Evolutionary conservation across 2,329 filamentous ascomycete species (phyloP).

Genomic region (Clonostachys byssicola): DNA sequence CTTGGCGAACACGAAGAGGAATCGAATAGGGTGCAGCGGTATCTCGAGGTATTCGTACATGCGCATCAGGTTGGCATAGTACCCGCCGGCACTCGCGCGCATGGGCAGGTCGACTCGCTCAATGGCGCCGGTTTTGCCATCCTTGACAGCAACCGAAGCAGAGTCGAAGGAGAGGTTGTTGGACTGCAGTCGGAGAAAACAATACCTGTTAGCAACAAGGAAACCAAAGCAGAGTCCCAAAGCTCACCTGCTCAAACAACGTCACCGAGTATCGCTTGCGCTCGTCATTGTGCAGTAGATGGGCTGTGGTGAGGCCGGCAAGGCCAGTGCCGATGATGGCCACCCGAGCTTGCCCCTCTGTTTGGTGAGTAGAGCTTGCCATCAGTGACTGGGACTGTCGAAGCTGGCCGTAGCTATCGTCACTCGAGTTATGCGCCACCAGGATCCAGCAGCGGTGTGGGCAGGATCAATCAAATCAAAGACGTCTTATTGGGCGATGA

Average conservation of each 20-base stretch:
- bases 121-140: constrained; percentile 16
- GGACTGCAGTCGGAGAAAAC: constrained; percentile 13
- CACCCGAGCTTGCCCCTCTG: constrained; percentile 6
- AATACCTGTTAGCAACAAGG: not conserved
- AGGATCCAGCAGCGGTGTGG: too few species aligned
- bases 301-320: constrained; percentile 27
- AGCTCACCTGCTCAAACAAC: constrained; percentile 28
- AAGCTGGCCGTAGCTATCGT: too few species aligned
- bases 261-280: constrained; percentile 22
- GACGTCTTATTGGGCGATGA: too few species aligned
- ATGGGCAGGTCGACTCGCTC: constrained; percentile 33
- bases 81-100: constrained; percentile 32
- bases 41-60: constrained; percentile 54
- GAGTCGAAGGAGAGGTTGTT: constrained; percentile 27
- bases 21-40: constrained; percentile 41
- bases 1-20: constrained; percentile 47
- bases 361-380: too few species aligned
- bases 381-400: too few species aligned
- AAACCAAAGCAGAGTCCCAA: not conserved
- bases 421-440: too few species aligned
- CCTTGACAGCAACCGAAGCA: constrained; percentile 27
- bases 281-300: constrained; percentile 24
- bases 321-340: constrained; percentile 31
- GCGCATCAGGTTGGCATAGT: constrained; percentile 48
- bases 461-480: too few species aligned